These are phyloP conservation scores for Cyclospora cayetanensis DNA, from an alignment of 169 alveolate genomes.

Conservation along the genomic window DNA sequence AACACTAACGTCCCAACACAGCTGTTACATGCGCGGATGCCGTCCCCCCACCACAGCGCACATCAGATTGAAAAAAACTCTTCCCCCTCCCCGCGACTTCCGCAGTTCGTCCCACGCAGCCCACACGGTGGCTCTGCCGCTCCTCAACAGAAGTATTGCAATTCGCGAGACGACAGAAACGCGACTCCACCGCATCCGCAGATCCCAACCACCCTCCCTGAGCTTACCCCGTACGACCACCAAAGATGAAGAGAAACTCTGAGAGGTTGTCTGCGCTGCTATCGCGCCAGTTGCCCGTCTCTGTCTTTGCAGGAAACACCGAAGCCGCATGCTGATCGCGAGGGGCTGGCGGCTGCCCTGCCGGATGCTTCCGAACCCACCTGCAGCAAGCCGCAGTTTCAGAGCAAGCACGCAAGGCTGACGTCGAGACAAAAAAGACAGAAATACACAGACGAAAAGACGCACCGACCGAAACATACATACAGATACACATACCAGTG, in stretches of 20 bases:
- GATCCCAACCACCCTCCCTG: no score
- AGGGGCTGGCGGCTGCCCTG: constrained; percentile 86
- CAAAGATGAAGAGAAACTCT: constrained; percentile 84
- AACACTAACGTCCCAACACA: no score
- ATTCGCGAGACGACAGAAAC: no score
- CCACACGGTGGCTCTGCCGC: no score
- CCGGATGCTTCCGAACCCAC: constrained; percentile 67
- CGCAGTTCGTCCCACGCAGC: no score
- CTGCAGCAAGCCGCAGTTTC: background rate
- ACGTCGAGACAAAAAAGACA: background rate
- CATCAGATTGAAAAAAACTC: no score
- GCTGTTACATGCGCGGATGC: no score
- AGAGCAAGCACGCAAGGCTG: background rate
- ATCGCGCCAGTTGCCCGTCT: constrained; percentile 79
- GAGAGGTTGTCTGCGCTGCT: constrained; percentile 75
- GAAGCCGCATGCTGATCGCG: constrained; percentile 88
- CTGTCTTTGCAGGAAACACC: constrained; percentile 88
- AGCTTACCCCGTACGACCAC: constrained; percentile 85
- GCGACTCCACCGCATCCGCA: no score
- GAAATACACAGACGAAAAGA: background rate
- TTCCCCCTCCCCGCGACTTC: no score
- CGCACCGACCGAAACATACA: background rate
- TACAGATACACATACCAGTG: background rate
- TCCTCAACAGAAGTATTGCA: no score
- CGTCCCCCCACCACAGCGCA: no score